Evolutionary conservation across 2,329 filamentous ascomycete genomes (phyloP), one percentile per base, ranked within the genome.

Genomic region (Talaromyces atroroseus): DNA sequence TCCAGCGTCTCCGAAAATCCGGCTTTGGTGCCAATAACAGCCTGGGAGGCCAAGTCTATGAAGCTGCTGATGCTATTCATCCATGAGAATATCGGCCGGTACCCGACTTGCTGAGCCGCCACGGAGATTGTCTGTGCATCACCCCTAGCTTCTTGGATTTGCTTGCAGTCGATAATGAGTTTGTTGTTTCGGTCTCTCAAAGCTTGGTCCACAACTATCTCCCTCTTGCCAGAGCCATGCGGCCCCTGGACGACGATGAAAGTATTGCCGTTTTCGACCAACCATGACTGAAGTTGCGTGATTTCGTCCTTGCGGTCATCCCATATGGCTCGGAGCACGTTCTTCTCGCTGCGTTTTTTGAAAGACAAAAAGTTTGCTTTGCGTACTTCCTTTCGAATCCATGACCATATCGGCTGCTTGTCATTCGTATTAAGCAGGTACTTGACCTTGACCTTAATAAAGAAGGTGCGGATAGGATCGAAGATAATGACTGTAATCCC

Each of bases 201-300:
- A 0, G 90, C 88, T 71, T 95, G 89, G 44, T 95, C 88, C 58
- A 96, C 70, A 2, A 97, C 86, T 12, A 97, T 80, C 63, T 96
- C 92, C 60, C 84, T 86, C 74, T 96, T 96, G 1, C 92, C 94
- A 0, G 90, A 95, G 6, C 92, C 94, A 52, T 91, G 84, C 4
- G 94, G 92, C 0, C 94, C 94, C 67, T 96, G 92, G 0, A 99
- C 84, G 8, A 97, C 89, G 61, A 96, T 91, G 68, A 96, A 96
- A 0, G 92, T 97, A 59, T 94, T 90, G 0, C 87, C 84, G 4
- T 88, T 92, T 64, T 96, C 92, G 66, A 90, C 85, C 7, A 97
- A 76, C 90, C 91, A 96, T 14, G 84, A 86, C 62, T 87, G 85
- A 12, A 99, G 82, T 66, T 92, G 85, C 21, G 90, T 83, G 59